Base-by-base conservation (phyloP, 768 basidiomycete genomes). In the Obba rivulosa region DNA sequence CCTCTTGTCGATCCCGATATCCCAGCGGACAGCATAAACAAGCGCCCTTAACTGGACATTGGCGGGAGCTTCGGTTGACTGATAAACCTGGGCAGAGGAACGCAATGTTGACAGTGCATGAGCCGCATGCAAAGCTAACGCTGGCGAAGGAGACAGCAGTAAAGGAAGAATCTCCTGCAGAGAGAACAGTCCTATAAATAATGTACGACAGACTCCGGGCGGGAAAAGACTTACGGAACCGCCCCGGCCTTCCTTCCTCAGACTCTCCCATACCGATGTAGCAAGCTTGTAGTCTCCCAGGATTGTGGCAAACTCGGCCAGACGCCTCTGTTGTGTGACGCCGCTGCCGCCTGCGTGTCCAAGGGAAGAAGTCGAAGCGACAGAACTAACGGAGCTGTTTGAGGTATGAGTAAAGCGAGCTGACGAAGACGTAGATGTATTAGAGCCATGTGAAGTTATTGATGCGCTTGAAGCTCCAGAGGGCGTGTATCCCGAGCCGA, bases 291-390 rank as follows among this genome's bases (percentile, higher is more conserved):
- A 81, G 66, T 99, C 96, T 3, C 92, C 87, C 2, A 98, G 68
- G 50, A 94, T 80, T 17, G 96, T 96, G 8, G 92, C 84, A 68
- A 98, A 94, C 65, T 99, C 96, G 9, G 93, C 96, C 3, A 98
- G 71, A n/a, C 95, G 82, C 39, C 92, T 77, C 54, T 85, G 81
- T 57, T 86, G 89, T 4, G 83, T 74, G 7, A 80, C 80, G 7
- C 78, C 74, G 22, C 72, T 60, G 3, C 47, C 55, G 11, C 35
- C 46, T 38, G 55, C 50, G 1, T 53, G 56, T 3, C 52, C 57
- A 1, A 51, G 21, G 11, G 59, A 64, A 1, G 60, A 44, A 8
- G 62, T 41, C 4, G 67, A 61, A 10, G 60, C 31, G 14, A 64
- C 49, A 11, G 63, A 65, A 31, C 60, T 61, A 37, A 62, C 49